Conservation (phyloP, 495 filamentous ascomycete species). For the Saxispiralis lemnorum region DNA sequence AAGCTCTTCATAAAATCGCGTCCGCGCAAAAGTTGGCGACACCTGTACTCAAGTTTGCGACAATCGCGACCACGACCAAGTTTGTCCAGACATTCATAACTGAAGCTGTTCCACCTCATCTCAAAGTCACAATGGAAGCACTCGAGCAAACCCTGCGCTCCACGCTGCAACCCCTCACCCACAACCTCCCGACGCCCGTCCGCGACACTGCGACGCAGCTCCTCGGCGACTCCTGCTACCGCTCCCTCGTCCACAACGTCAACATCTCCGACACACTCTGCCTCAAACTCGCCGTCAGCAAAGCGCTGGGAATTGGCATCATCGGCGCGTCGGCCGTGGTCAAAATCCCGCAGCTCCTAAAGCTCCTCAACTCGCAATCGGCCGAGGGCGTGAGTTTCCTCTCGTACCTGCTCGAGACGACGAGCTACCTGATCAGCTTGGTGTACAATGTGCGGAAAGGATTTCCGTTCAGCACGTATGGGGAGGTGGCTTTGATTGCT, state of each 20-base stretch:
- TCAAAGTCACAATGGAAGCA: constrained; percentile 18
- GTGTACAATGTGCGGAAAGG: constrained; percentile 78
- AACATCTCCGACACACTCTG: constrained; percentile 54
- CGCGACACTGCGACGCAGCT: constrained; percentile 56
- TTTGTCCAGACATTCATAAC: too few relatives aligned
- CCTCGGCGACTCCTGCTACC: constrained; percentile 71
- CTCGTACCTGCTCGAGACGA: constrained; percentile 78
- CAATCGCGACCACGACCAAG: too few relatives aligned
- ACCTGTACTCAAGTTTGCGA: too few relatives aligned
- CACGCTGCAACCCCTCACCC: constrained; percentile 55
- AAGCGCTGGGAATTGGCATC: constrained; percentile 82
- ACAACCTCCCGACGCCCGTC: constrained; percentile 61
- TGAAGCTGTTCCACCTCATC: too few relatives aligned
- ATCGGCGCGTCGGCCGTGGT: constrained; percentile 73
- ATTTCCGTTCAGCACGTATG: constrained; percentile 90
- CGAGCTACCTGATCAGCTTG: constrained; percentile 64
- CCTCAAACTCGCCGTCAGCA: constrained; percentile 73
- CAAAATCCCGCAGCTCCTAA: constrained; percentile 90
- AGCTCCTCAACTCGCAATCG: constrained; percentile 62
- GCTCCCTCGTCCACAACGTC: constrained; percentile 59
- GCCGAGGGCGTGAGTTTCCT: constrained; percentile 73
- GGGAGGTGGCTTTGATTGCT: constrained; percentile 80
- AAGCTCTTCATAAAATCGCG: too few relatives aligned
- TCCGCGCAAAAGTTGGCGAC: too few relatives aligned
- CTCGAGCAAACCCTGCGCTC: constrained; percentile 38